phyloP scores from a whole-genome alignment of 805 yeast species.

The Starmerella geochares region DNA sequence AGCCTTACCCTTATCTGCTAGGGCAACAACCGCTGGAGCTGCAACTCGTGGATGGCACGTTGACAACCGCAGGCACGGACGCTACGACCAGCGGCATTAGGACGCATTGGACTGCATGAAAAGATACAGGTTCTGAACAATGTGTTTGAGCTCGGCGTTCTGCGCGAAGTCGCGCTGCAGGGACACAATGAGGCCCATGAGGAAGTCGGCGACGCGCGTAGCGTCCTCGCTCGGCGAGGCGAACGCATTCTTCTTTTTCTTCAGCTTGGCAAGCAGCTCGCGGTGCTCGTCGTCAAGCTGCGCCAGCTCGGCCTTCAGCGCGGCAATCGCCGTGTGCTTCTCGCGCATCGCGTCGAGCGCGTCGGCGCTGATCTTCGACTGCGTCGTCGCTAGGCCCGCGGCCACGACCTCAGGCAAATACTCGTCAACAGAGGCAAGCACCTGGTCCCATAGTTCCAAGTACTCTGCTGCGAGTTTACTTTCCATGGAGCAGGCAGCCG shows the following conservation, averaged over 20 bases:
- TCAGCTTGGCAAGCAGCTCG: slow-evolving; percentile 2
- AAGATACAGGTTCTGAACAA: slow-evolving; percentile 18
- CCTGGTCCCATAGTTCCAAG: slow-evolving; percentile 14
- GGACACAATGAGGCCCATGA: slow-evolving; percentile 15
- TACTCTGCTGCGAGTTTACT: slow-evolving; percentile 12
- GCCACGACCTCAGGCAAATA: slow-evolving; percentile 12
- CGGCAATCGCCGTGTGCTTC: slow-evolving; percentile 7
- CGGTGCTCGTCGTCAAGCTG: slow-evolving; percentile 14
- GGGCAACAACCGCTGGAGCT: too few relatives aligned
- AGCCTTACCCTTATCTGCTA: slow-evolving; percentile 4
- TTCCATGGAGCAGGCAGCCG: not conserved
- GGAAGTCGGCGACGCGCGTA: slow-evolving; percentile 17
- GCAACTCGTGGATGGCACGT: too few relatives aligned
- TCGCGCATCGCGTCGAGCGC: slow-evolving; percentile 9
- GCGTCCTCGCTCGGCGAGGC: not conserved
- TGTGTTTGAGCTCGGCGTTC: slow-evolving; percentile 13
- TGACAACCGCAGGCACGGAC: too few relatives aligned
- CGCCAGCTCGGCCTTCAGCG: not conserved
- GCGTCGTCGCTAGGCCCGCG: slow-evolving; percentile 9
- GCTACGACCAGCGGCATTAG: not conserved
- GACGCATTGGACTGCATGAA: not conserved
- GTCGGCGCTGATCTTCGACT: slow-evolving; percentile 15
- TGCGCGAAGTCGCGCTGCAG: slow-evolving; percentile 15
- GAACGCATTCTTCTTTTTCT: not conserved
- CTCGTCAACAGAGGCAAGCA: slow-evolving; percentile 6